These are phyloP conservation scores for Cladophialophora carrionii DNA, from an alignment of 2,329 filamentous ascomycete genomes.

Conservation along the genomic window DNA sequence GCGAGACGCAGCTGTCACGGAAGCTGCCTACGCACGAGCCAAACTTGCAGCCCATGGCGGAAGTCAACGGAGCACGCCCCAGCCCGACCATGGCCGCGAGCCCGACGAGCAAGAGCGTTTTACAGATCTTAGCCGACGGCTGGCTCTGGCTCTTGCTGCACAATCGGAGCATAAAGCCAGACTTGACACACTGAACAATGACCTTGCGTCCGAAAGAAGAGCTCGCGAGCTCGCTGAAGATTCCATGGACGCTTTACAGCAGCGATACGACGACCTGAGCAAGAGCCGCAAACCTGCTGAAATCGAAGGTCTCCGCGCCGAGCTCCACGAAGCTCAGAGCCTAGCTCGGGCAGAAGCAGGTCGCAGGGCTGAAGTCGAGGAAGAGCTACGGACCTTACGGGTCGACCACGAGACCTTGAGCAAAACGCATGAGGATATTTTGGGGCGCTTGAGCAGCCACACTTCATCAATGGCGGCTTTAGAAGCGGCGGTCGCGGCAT, in stretches of 20 bases:
- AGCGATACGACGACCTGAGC: slow-evolving; percentile 81
- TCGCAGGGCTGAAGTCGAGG: slow-evolving; percentile 73
- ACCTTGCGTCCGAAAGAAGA: slow-evolving; percentile 79
- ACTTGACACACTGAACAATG: slow-evolving; percentile 68
- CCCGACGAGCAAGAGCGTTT: slow-evolving; percentile 68
- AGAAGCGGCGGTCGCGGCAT: slow-evolving; percentile 75
- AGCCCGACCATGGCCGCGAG: slow-evolving; percentile 61
- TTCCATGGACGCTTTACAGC: slow-evolving; percentile 78
- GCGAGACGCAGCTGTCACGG: slow-evolving; percentile 88
- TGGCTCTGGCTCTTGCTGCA: slow-evolving; percentile 76
- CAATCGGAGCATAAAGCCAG: slow-evolving; percentile 81
- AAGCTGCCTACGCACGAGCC: slow-evolving; percentile 93
- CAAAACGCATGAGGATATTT: slow-evolving; percentile 67
- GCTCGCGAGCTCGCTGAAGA: slow-evolving; percentile 86
- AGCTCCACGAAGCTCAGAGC: slow-evolving; percentile 78
- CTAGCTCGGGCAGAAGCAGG: slow-evolving; percentile 79
- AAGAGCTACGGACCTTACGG: slow-evolving; percentile 72
- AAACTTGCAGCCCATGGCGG: slow-evolving; percentile 80
- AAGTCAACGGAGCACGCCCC: slow-evolving; percentile 55
- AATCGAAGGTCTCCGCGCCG: slow-evolving; percentile 79
- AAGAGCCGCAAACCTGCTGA: slow-evolving; percentile 81
- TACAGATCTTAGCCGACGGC: slow-evolving; percentile 75
- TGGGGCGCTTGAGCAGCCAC: slow-evolving; percentile 70
- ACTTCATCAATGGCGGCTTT: slow-evolving; percentile 72
- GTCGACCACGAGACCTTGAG: slow-evolving; percentile 84